These are phyloP conservation scores for Mediolabrus comicus DNA, from an alignment of 108 stramenopile genomes.

Conservation along the genomic window DNA sequence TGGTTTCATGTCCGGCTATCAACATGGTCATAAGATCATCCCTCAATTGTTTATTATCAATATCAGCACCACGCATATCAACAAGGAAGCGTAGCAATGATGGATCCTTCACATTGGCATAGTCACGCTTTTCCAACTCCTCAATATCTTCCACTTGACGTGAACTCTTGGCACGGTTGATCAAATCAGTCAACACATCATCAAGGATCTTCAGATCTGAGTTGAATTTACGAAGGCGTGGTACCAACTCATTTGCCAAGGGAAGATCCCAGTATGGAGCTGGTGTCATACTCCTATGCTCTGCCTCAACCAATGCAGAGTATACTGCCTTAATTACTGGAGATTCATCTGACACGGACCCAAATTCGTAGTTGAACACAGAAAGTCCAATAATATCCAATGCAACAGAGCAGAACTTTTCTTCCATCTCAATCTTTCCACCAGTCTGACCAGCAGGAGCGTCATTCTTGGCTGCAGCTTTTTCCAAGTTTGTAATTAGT, in stretches of 20 bases:
- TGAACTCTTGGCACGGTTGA: conserved; percentile 77
- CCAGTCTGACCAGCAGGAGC: conserved; percentile 31
- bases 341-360: conserved; percentile 80
- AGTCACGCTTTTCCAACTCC: conserved; percentile 87
- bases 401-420: conserved; percentile 89
- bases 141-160: conserved; percentile 87
- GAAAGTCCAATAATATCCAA: conserved; percentile 92
- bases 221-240: conserved; percentile 91
- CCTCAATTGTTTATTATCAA: conserved; percentile 90
- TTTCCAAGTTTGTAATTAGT: conserved; percentile 68
- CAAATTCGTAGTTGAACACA: conserved; percentile 97
- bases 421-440: conserved; percentile 89
- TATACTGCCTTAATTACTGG: conserved; percentile 94
- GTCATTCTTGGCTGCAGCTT: conserved; percentile 47
- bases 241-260: conserved; percentile 88
- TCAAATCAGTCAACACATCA: conserved; percentile 86
- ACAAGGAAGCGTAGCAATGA: conserved; percentile 93
- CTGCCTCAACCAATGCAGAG: conserved; percentile 90
- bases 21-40: conserved; percentile 98
- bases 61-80: conserved; percentile 93
- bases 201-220: conserved; percentile 86
- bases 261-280: conserved; percentile 97
- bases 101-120: conserved; percentile 88
- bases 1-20: conserved; percentile 98
- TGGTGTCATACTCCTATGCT: conserved; percentile 93